These are phyloP conservation scores for Byssothecium circinans DNA, from an alignment of 2,329 filamentous ascomycete species.

Conservation along the genomic window DNA sequence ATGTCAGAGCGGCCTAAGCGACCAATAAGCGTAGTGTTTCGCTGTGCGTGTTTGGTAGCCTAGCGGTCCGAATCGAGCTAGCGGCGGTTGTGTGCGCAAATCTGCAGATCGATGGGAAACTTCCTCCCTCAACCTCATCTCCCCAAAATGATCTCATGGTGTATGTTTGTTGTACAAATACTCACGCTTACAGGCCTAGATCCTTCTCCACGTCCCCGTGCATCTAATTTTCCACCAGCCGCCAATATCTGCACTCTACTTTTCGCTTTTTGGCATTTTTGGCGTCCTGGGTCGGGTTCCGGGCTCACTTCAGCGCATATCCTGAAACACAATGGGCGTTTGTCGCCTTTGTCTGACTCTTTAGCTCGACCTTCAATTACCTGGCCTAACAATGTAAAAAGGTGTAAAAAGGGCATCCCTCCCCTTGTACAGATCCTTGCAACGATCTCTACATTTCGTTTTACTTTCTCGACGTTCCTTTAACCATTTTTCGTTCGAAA, in stretches of 20 bases:
- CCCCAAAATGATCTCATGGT: too few relatives aligned
- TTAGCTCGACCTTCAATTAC: not conserved
- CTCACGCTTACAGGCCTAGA: too few relatives aligned
- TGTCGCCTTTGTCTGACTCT: not conserved
- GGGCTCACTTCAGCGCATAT: not conserved
- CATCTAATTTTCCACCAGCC: too few relatives aligned
- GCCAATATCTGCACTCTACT: not conserved
- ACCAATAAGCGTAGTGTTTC: too few relatives aligned
- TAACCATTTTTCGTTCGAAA: not conserved
- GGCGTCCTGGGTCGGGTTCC: not conserved
- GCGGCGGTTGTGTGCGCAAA: not conserved
- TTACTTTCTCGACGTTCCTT: not conserved
- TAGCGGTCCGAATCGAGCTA: not conserved
- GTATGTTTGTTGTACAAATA: too few relatives aligned
- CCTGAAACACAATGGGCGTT: not conserved
- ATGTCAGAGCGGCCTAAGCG: too few relatives aligned
- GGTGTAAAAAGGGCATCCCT: not conserved
- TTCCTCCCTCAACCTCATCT: too few relatives aligned
- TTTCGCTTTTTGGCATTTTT: not conserved
- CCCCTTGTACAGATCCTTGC: not conserved
- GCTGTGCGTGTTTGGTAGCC: too few relatives aligned
- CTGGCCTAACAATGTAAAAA: not conserved
- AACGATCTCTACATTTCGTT: not conserved
- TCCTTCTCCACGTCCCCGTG: too few relatives aligned
- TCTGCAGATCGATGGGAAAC: not conserved